Base-by-base conservation (phyloP, 179 eudicot species). In the Amaranthus tricolor region DNA sequence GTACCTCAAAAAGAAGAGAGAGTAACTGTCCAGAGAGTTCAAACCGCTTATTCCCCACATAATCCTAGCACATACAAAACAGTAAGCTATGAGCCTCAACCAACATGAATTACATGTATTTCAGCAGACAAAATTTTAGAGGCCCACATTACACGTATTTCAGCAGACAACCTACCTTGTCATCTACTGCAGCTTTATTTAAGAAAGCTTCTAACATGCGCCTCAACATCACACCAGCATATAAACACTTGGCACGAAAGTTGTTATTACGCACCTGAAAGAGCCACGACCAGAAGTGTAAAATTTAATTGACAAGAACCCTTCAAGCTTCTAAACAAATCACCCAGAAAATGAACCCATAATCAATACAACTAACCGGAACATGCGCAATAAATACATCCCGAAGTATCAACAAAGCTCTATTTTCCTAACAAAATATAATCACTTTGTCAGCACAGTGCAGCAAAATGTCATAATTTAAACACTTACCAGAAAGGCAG, bases 41-140 rank as follows among this genome's bases (percentile, higher is more conserved):
- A 90, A 93, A 85, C 71, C 99, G 84, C 81, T 96, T 96, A 82
- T 96, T 96, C 65, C 99, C 99, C 71, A 91, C 97, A 86, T 96
- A 96, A 78, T 96, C 99, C 99, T 95, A 76, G 64, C 44, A 75
- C 66, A 71, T 6, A 47, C 51, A 71, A 9, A 73, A 76, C 17
- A 58, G 43, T 68, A 48, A 56, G 31, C 60, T 13, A 14, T 14
- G 48, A n/a, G n/a, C n/a, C n/a, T n/a, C n/a, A n/a, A n/a, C 54
- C 48, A 7, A 15, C 7, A 12, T n/a, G n/a, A n/a, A 12, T 17
- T 48, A 49, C 45, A 14, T 12, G 6, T 20, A 63, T 6, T 57
- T 65, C 55, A 56, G 51, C 52, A 79, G 17, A 53, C 13, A 71
- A 57, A 50, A 68, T 10, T 40, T 14, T 48, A 44, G 45, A 53